phyloP scores from a whole-genome alignment of 164 flowering plant genomes.

The Aristolochia californica region DNA sequence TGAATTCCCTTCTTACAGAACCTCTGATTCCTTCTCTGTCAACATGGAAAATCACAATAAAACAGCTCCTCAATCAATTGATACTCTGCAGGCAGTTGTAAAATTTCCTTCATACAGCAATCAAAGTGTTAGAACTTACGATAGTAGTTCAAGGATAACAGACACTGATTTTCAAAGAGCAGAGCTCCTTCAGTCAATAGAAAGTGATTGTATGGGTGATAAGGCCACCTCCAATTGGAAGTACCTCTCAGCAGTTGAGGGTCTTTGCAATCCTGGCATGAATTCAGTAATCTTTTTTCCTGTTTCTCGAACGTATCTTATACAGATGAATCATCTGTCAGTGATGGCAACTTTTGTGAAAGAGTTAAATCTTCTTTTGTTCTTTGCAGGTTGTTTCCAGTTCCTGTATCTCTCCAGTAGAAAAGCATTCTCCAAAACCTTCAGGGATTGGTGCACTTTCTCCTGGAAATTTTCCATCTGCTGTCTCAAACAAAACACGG shows the following conservation, averaged over 20 bases:
- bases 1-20: conserved; percentile 14
- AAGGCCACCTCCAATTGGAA: conserved; percentile 16
- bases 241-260: conserved; percentile 14
- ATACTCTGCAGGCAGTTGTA: conserved; percentile 22
- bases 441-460: conserved; percentile 17
- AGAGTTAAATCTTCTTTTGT: background rate
- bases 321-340: too few species aligned
- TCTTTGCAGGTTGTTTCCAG: conserved; percentile 11
- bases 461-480: too few species aligned
- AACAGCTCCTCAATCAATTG: conserved; percentile 18
- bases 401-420: conserved; percentile 16
- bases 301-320: background rate
- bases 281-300: too few species aligned
- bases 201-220: conserved; percentile 16
- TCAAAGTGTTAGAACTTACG: conserved; percentile 1
- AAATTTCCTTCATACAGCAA: conserved; percentile 15
- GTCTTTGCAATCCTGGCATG: conserved; percentile 16
- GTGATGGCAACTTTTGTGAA: background rate
- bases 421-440: conserved; percentile 23
- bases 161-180: conserved; percentile 10
- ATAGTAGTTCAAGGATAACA: conserved; percentile 6
- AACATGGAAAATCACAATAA: conserved; percentile 16
- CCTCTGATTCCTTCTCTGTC: conserved; percentile 19
- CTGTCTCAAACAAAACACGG: conserved; percentile 40
- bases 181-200: conserved; percentile 12